These are phyloP conservation scores for Fistulifera pelliculosa DNA, from an alignment of 108 stramenopile genomes.

Conservation along the genomic window DNA sequence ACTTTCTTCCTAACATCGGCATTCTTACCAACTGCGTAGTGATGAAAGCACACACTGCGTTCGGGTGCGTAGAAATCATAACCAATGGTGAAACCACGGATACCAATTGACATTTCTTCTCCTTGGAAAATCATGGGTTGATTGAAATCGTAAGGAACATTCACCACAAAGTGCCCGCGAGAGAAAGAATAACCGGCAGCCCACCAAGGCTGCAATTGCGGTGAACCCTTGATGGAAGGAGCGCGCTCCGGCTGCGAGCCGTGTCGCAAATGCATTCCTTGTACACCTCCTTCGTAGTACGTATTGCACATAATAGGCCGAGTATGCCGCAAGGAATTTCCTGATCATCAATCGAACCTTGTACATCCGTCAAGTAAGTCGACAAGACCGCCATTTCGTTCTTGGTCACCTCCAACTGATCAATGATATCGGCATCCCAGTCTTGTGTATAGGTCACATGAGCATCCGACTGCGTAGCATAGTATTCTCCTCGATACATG, in stretches of 20 bases:
- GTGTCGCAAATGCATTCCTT: slow-evolving; percentile 77
- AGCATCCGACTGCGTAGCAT: slow-evolving; percentile 92
- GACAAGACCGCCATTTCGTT: slow-evolving; percentile 92
- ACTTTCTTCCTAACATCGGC: slow-evolving; percentile 53
- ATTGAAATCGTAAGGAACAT: slow-evolving; percentile 49
- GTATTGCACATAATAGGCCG: slow-evolving; percentile 88
- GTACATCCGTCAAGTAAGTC: slow-evolving; percentile 80
- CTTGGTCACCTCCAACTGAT: slow-evolving; percentile 60
- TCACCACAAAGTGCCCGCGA: slow-evolving; percentile 77
- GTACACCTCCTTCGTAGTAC: slow-evolving; percentile 66
- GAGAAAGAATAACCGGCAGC: slow-evolving; percentile 87
- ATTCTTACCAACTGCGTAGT: slow-evolving; percentile 75
- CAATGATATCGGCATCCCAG: slow-evolving; percentile 88
- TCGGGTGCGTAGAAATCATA: slow-evolving; percentile 89
- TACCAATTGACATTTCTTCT: slow-evolving; percentile 70
- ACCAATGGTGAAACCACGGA: slow-evolving; percentile 68
- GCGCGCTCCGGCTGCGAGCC: slow-evolving; percentile 75
- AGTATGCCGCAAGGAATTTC: slow-evolving; percentile 68
- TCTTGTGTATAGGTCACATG: slow-evolving; percentile 84
- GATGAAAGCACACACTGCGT: slow-evolving; percentile 79
- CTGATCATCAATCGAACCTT: slow-evolving; percentile 52
- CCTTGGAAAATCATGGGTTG: slow-evolving; percentile 80
- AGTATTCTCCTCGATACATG: slow-evolving; percentile 88
- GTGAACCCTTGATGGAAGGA: slow-evolving; percentile 53
- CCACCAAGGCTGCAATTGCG: slow-evolving; percentile 85